Percentiles rank a stretch among this genome's conserved stretches.
Evolutionary conservation across 805 yeast species (phyloP).

Genomic region (Metschnikowia proteae): DNA sequence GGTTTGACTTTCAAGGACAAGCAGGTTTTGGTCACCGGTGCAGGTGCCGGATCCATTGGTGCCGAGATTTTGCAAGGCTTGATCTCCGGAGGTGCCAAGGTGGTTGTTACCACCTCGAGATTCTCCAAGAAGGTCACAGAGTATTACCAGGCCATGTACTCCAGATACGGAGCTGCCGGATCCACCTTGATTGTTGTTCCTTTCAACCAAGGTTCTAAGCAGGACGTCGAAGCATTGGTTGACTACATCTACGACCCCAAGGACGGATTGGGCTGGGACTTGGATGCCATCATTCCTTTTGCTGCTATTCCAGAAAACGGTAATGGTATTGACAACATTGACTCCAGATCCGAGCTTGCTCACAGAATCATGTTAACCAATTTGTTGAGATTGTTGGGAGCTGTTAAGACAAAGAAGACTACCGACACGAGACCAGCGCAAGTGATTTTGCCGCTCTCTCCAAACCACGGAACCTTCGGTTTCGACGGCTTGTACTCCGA

Average conservation of each 20-base stretch:
- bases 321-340: slow-evolving; percentile 87
- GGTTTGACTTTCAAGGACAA: slow-evolving; percentile 89
- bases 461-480: slow-evolving; percentile 99
- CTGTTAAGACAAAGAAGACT: slow-evolving; percentile 78
- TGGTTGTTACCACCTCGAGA: slow-evolving; percentile 92
- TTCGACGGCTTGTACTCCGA: slow-evolving; percentile 98
- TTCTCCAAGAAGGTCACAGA: slow-evolving; percentile 93
- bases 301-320: slow-evolving; percentile 99
- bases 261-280: slow-evolving; percentile 96
- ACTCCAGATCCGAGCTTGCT: slow-evolving; percentile 94
- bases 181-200: slow-evolving; percentile 95
- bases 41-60: slow-evolving; percentile 98
- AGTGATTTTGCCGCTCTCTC: slow-evolving; percentile 92
- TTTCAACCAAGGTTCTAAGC: slow-evolving; percentile 96
- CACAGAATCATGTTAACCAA: slow-evolving; percentile 98
- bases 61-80: slow-evolving; percentile 94
- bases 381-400: slow-evolving; percentile 87
- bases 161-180: slow-evolving; percentile 89
- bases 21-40: slow-evolving; percentile 92
- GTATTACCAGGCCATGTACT: slow-evolving; percentile 89
- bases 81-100: slow-evolving; percentile 96
- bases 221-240: slow-evolving; percentile 84
- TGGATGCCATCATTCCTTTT: slow-evolving; percentile 93
- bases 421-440: slow-evolving; percentile 97
- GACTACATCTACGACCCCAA: slow-evolving; percentile 82